phyloP scores from a whole-genome alignment of 1,284 basidiomycete genomes.

The Sporisorium graminicola region DNA sequence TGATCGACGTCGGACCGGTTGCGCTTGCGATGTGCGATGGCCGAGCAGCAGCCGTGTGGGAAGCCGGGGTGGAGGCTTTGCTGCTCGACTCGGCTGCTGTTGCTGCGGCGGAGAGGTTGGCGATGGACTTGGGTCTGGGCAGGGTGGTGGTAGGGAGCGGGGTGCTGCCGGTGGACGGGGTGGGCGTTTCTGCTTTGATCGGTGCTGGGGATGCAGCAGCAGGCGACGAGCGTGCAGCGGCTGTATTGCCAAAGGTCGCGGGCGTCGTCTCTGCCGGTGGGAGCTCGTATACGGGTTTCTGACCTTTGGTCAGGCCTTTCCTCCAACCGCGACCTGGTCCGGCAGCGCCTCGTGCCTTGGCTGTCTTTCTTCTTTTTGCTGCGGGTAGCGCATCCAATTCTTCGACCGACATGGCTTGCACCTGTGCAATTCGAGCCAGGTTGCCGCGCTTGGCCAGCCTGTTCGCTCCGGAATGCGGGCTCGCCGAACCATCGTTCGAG shows the following conservation, averaged over 20 bases:
- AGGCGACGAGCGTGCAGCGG: slow-evolving; percentile 23
- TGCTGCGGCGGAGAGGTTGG: slow-evolving; percentile 7
- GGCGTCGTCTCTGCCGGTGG: slow-evolving; percentile 51
- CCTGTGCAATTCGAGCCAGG: slow-evolving; percentile 30
- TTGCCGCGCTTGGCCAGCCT: slow-evolving; percentile 23
- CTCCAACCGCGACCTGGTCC: slow-evolving; percentile 67
- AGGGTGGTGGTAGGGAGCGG: neutral
- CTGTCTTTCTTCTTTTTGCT: slow-evolving; percentile 64
- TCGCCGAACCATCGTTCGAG: slow-evolving; percentile 35
- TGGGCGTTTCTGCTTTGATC: slow-evolving; percentile 31
- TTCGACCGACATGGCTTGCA: slow-evolving; percentile 53
- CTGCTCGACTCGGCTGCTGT: neutral
- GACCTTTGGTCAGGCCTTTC: slow-evolving; percentile 66
- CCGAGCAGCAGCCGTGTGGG: too few relatives aligned
- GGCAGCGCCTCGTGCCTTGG: slow-evolving; percentile 65
- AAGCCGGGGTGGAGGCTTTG: neutral
- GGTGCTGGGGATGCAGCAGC: slow-evolving; percentile 5
- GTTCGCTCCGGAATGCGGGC: slow-evolving; percentile 20
- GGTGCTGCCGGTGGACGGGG: neutral
- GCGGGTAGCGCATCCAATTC: slow-evolving; percentile 67
- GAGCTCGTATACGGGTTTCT: slow-evolving; percentile 65
- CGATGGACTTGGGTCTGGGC: slow-evolving; percentile 12
- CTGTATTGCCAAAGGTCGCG: slow-evolving; percentile 40
- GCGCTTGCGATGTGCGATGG: neutral
- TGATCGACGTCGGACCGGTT: slow-evolving; percentile 21